These are phyloP conservation scores for Rosellinia necatrix DNA, from an alignment of 2,329 filamentous ascomycete genomes.

Conservation along the genomic window DNA sequence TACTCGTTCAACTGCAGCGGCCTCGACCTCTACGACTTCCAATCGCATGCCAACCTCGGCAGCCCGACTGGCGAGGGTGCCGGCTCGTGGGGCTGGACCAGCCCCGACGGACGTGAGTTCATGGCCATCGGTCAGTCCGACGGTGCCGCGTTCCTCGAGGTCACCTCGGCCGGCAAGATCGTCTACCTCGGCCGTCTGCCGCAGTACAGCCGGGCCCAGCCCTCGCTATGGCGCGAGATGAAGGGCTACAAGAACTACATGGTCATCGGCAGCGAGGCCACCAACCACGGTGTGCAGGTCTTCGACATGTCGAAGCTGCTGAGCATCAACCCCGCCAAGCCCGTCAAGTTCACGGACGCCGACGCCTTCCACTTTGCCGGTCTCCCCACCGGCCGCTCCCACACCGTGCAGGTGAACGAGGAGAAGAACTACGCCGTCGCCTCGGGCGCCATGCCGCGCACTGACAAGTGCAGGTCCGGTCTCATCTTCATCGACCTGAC, in stretches of 20 bases:
- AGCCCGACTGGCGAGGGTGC: conserved; percentile 42
- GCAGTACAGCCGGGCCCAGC: conserved; percentile 48
- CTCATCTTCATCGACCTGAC: conserved; percentile 64
- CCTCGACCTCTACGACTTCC: conserved; percentile 45
- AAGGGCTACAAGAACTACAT: conserved; percentile 45
- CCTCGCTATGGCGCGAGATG: conserved; percentile 59
- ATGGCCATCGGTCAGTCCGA: conserved; percentile 59
- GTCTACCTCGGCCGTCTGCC: conserved; percentile 59
- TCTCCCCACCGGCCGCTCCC: conserved; percentile 49
- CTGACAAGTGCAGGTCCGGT: conserved; percentile 53
- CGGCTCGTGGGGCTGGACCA: conserved; percentile 59
- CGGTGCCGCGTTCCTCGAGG: conserved; percentile 58
- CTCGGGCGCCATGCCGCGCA: conserved; percentile 46
- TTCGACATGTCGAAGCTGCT: conserved; percentile 66
- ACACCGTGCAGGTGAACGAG: conserved; percentile 54
- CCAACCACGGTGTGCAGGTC: conserved; percentile 62
- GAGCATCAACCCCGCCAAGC: conserved; percentile 48
- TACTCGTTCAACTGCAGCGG: conserved; percentile 41
- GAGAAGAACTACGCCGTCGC: conserved; percentile 53
- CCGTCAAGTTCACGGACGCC: conserved; percentile 50
- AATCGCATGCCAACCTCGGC: conserved; percentile 43
- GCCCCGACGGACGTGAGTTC: conserved; percentile 57
- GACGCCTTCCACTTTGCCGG: conserved; percentile 48
- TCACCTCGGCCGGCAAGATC: conserved; percentile 54
- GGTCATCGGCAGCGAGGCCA: conserved; percentile 48